Evolutionary conservation across 2,329 filamentous ascomycete genomes (phyloP), one percentile per base, ranked within the genome.

Genomic region (Trichoderma lentiforme): DNA sequence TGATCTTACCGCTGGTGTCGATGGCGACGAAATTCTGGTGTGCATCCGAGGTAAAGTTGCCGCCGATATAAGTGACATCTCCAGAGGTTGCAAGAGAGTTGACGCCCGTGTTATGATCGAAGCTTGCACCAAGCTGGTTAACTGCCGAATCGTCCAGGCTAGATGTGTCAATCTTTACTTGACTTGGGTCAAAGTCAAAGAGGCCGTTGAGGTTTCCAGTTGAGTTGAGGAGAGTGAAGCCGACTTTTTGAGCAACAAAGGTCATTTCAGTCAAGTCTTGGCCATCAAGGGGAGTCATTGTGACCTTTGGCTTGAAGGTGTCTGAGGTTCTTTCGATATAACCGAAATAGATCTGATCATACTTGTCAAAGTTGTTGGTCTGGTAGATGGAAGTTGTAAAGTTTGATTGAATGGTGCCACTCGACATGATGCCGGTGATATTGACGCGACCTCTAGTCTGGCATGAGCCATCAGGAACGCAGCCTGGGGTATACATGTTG

Each of bases 341-440:
- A 61, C 95, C 96, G 75, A 91, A 92, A 82, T 94, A 97, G 72
- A 99, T 90, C 76, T 93, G 91, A 79, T 99, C 96, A 78, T 97
- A 98, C 82, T 99, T 99, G 84, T 98, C 95, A 80, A 91, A 97
- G 79, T 97, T 88, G 82, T 99, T 99, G 21, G 95, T 97, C 81
- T 99, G 96, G 79, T 88, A 97, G 8, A 98, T 83, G 0, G 88
- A 86, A 1, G 86, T 89, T 32, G 88, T 86, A 71, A 90, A 85
- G 6, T 88, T 84, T 43, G 81, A 79, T 65, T 83, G 76, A 76
- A 81, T 78, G 71, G 82, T 77, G 78, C 85, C 77, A 75, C 84
- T 82, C 3, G 89, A 87, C 84, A 96, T 90, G 28, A 86, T 86
- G 39, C 90, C 93, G 1, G 92, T 95, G 67, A 99, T 86, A 75